Conservation (phyloP, 1,284 basidiomycete species). For the Malassezia psittaci region DNA sequence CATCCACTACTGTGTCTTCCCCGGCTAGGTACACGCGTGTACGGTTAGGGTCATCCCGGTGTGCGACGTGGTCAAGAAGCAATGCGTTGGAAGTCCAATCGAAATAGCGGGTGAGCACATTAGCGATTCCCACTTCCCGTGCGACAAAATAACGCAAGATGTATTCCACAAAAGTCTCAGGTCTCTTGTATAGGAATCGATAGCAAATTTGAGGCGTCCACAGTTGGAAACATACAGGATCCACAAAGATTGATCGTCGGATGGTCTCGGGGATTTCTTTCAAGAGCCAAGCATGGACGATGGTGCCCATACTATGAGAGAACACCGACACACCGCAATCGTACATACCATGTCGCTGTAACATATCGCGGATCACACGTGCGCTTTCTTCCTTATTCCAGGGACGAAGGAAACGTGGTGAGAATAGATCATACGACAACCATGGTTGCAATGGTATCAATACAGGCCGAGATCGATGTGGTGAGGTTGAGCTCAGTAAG, state of each 20-base stretch:
- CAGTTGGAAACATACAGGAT: constrained; percentile 41
- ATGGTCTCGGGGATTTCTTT: constrained; percentile 19
- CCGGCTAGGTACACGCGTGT: constrained; percentile 13
- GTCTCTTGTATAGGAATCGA: constrained; percentile 38
- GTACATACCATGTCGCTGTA: constrained; percentile 20
- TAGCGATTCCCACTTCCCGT: constrained; percentile 31
- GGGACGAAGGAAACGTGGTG: constrained; percentile 27
- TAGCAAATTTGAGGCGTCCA: constrained; percentile 36
- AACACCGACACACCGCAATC: constrained; percentile 27
- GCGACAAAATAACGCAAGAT: constrained; percentile 41
- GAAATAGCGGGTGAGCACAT: constrained; percentile 35
- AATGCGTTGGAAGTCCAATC: constrained; percentile 38
- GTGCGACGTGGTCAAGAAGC: constrained; percentile 28
- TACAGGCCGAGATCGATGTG: constrained; percentile 26
- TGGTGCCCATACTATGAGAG: constrained; percentile 43
- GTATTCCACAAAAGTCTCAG: constrained; percentile 27
- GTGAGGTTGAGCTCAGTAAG: constrained; percentile 17
- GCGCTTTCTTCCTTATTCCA: constrained; percentile 33
- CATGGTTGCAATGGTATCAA: constrained; percentile 39
- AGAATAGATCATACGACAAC: constrained; percentile 36
- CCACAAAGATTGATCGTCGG: constrained; percentile 35
- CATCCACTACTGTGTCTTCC: constrained; percentile 13
- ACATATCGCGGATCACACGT: constrained; percentile 20
- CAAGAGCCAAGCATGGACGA: constrained; percentile 37
- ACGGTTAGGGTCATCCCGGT: background rate